phyloP scores from a whole-genome alignment of 139 green algal species.

The Chlamydomonas eustigma region DNA sequence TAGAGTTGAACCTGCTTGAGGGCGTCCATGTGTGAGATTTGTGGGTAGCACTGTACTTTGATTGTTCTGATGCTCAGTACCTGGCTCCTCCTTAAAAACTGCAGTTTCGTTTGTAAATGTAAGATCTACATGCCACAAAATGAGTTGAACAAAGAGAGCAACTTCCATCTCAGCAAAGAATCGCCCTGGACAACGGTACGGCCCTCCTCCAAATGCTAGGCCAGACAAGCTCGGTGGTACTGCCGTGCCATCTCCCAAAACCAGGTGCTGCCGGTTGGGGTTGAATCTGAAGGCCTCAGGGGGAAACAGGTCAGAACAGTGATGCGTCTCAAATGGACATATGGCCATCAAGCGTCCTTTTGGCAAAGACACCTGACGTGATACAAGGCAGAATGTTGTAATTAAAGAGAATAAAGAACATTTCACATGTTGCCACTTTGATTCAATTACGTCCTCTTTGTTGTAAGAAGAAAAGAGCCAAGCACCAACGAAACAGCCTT shows the following conservation, averaged over 20 bases:
- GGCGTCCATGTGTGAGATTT: too few species aligned
- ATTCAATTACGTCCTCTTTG: too few species aligned
- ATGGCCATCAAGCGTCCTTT: conserved; percentile 59
- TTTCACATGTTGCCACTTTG: too few species aligned
- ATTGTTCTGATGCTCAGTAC: too few species aligned
- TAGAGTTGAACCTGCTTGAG: too few species aligned
- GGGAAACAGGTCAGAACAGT: conserved; percentile 43
- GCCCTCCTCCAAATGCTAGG: conserved; percentile 33
- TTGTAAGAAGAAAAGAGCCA: too few species aligned
- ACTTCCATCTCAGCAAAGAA: conserved; percentile 75
- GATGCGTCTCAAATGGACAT: conserved; percentile 57
- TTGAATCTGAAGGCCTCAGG: conserved; percentile 26
- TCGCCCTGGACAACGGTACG: conserved; percentile 63
- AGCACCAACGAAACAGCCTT: too few species aligned
- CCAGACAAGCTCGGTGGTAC: conserved; percentile 48
- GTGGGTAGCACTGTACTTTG: too few species aligned
- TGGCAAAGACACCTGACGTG: conserved; percentile 28
- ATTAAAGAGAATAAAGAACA: too few species aligned
- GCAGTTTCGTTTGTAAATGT: too few species aligned
- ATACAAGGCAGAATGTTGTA: too few species aligned
- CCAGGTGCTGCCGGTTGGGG: conserved; percentile 37
- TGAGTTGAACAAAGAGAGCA: conserved; percentile 45
- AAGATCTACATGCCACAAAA: conserved; percentile 29
- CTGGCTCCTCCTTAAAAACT: too few species aligned
- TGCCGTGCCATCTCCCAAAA: conserved; percentile 32